Evolutionary conservation across 352 stramenopile genomes (phyloP).

Genomic region (Phytophthora nicotianae): DNA sequence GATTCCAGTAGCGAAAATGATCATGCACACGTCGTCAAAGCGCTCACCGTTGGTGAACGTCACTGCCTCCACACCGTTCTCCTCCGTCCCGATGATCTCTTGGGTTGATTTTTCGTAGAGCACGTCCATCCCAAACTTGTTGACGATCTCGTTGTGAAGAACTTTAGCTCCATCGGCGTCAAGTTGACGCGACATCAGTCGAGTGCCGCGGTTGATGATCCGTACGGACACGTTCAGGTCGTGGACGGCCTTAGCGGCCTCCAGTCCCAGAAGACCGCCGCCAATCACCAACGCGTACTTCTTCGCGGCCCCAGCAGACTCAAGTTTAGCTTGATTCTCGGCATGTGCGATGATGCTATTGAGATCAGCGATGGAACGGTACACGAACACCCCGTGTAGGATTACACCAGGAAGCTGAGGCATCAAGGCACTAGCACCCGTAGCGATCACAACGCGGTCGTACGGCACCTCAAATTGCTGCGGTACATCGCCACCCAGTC

Average conservation of each 20-base stretch:
- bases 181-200: slow-evolving; percentile 94
- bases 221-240: slow-evolving; percentile 89
- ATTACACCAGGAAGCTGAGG: slow-evolving; percentile 83
- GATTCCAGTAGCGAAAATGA: slow-evolving; percentile 92
- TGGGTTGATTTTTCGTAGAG: slow-evolving; percentile 90
- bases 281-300: slow-evolving; percentile 59
- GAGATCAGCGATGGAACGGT: slow-evolving; percentile 93
- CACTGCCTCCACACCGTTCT: slow-evolving; percentile 67
- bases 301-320: slow-evolving; percentile 32
- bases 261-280: slow-evolving; percentile 86
- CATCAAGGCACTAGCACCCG: slow-evolving; percentile 88
- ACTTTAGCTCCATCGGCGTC: slow-evolving; percentile 90
- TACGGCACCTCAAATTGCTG: slow-evolving; percentile 74
- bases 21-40: slow-evolving; percentile 89
- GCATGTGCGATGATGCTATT: slow-evolving; percentile 87
- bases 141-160: slow-evolving; percentile 90
- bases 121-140: slow-evolving; percentile 81
- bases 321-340: slow-evolving; percentile 51
- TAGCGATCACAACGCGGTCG: slow-evolving; percentile 90
- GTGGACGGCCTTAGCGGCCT: slow-evolving; percentile 90
- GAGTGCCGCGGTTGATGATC: slow-evolving; percentile 92
- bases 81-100: slow-evolving; percentile 45
- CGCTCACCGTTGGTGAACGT: slow-evolving; percentile 85
- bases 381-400: slow-evolving; percentile 92
- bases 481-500: slow-evolving; percentile 9